Evolutionary conservation across 169 alveolate genomes (phyloP), one percentile per base, ranked within the genome.

Genomic region (Theileria annulata): DNA sequence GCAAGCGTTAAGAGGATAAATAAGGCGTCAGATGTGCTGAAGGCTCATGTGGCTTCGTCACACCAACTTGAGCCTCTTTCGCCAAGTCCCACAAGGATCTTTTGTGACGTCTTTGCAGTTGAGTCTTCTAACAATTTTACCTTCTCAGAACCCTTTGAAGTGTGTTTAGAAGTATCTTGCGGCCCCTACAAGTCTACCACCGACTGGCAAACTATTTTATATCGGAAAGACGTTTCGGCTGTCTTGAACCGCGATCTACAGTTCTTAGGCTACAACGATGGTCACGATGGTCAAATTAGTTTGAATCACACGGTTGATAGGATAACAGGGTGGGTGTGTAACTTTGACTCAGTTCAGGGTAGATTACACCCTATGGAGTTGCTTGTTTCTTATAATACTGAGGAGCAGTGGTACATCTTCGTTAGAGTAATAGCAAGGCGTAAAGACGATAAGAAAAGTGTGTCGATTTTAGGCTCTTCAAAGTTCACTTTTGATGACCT

Each of bases 31-130:
- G 95, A 91, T 76, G 82, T 94, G 28, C 81, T 93, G 87, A 91
- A 90, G n/a, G 96, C 98, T 27, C 95, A 91, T 60, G 86, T 91
- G 19, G 88, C 90, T 33, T 84, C 97, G 17, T 93, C 96, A 71
- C 92, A 88, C 66, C 94, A 93, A 0, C 82, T 85, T 58, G 97
- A 95, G 47, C 94, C 93, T 27, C 93, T 95, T n/a, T 79, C 87
- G 23, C 90, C 90, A 70, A 79, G 81, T 51, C 95, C 97, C 3
- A 80, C 93, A 3, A 79, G 93, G 25, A 69, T 95, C 19, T 86
- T 95, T 49, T 91, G 94, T 6, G 98, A 95, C 87, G 92, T 92
- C 19, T 95, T 92, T 79, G 87, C 87, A 78, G 89, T 95, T 13
- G 93, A 92, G 28, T 88, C 96, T n/a, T 51, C 86, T 25, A 71